Percentiles rank a stretch among this genome's conserved stretches.
Evolutionary conservation across 768 basidiomycete genomes (phyloP).

Genomic region (Cubamyces sp.): DNA sequence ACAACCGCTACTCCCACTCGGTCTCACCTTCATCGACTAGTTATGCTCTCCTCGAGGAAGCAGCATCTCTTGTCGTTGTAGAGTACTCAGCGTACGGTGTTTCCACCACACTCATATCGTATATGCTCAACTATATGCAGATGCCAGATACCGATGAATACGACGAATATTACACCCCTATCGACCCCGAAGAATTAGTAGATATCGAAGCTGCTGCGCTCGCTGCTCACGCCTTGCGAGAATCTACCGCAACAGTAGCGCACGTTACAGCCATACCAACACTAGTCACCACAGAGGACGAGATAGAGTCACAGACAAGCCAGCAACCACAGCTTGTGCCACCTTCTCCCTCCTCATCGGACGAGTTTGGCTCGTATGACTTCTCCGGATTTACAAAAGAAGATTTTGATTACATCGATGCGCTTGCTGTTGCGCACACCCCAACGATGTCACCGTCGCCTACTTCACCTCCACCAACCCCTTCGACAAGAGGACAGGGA

Average conservation of each 20-base stretch:
- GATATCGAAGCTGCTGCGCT: constrained; percentile 23
- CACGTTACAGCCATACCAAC: too few species aligned
- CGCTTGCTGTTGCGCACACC: constrained; percentile 32
- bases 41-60: background rate
- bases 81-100: too few species aligned
- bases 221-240: constrained; percentile 3
- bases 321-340: constrained; percentile 1
- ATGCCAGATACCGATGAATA: constrained; percentile 30
- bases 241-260: background rate
- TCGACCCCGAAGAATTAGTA: constrained; percentile 25
- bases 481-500: background rate
- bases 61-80: too few species aligned
- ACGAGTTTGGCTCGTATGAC: constrained; percentile 53
- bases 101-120: too few species aligned
- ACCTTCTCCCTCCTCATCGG: constrained; percentile 32
- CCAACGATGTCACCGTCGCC: background rate
- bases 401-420: constrained; percentile 57
- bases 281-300: background rate
- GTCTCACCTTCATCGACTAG: background rate
- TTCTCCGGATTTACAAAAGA: constrained; percentile 61
- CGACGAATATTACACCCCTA: constrained; percentile 28
- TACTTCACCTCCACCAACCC: background rate
- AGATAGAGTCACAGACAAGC: background rate
- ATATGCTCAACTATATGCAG: background rate
- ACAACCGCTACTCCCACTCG: background rate